Conservation (phyloP, 352 stramenopile species). For the Pythium rishiriense region DNA sequence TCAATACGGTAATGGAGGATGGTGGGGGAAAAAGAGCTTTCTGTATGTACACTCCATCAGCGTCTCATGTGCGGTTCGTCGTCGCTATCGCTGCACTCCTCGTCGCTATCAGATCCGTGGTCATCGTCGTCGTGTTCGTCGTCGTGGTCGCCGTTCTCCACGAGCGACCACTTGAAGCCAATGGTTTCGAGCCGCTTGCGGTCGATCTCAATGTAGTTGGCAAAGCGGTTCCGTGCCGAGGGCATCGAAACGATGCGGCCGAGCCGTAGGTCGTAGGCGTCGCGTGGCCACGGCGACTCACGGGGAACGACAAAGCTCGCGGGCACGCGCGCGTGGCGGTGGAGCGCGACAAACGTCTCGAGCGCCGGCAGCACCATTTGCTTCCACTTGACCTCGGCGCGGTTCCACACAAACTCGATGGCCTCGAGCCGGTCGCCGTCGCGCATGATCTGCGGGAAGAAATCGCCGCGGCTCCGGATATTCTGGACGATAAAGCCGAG, state of each 20-base stretch:
- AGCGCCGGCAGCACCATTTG: constrained; percentile 47
- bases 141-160: constrained; percentile 7
- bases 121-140: neutral
- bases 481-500: constrained; percentile 61
- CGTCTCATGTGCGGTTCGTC: too few species aligned
- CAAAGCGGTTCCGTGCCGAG: constrained; percentile 31
- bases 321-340: constrained; percentile 38
- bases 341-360: constrained; percentile 38
- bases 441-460: constrained; percentile 47
- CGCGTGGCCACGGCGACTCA: constrained; percentile 38
- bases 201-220: constrained; percentile 58
- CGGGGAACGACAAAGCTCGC: constrained; percentile 53
- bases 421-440: constrained; percentile 45
- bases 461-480: constrained; percentile 51
- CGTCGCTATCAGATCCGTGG: too few species aligned
- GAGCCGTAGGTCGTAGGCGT: constrained; percentile 37
- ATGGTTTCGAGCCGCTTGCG: constrained; percentile 42
- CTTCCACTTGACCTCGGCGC: constrained; percentile 44
- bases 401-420: constrained; percentile 63
- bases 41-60: too few species aligned
- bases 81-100: neutral
- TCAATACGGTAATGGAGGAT: too few species aligned
- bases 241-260: constrained; percentile 35
- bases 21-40: too few species aligned
- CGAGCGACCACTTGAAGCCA: constrained; percentile 46